Evolutionary conservation across 139 green algal species (phyloP).

Genomic region (Trebouxia sp.): DNA sequence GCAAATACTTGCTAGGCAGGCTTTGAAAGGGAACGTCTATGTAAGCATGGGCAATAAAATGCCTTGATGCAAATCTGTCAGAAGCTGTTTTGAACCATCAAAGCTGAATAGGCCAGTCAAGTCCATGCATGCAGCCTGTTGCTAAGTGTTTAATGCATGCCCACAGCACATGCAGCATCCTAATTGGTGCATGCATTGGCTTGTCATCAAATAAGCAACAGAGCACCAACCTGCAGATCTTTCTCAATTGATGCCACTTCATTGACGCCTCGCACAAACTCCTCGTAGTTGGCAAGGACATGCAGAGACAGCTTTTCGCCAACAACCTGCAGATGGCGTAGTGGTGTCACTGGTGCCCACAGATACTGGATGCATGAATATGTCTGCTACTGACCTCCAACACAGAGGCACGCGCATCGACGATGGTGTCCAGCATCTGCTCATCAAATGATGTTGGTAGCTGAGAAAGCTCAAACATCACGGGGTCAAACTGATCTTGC

Average conservation of each 20-base stretch:
- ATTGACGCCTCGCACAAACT: constrained; percentile 46
- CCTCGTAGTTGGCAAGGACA: constrained; percentile 54
- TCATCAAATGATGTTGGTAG: constrained; percentile 45
- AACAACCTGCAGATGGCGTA: constrained; percentile 32
- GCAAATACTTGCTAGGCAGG: too few relatives aligned
- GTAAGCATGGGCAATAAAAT: too few relatives aligned
- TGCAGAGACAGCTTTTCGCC: constrained; percentile 49
- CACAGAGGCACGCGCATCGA: constrained; percentile 42
- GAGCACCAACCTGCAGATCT: constrained; percentile 35
- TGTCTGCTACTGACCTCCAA: constrained; percentile 40
- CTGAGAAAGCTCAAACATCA: constrained; percentile 42
- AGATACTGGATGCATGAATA: background rate
- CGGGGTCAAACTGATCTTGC: constrained; percentile 38
- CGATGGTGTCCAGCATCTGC: constrained; percentile 43
- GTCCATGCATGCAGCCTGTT: too few relatives aligned
- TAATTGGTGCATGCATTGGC: too few relatives aligned
- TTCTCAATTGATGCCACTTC: constrained; percentile 44
- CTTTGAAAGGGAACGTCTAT: too few relatives aligned
- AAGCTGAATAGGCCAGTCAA: too few relatives aligned
- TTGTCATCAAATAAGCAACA: background rate
- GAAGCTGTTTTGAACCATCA: too few relatives aligned
- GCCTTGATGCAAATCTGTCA: too few relatives aligned
- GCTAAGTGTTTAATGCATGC: too few relatives aligned
- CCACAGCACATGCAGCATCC: background rate
- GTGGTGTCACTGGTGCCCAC: too few relatives aligned